A percentile compares a stretch with the other conserved stretches of the same genome.
phyloP scores from a whole-genome alignment of 257 asterid genomes.

The Plantago elongata region DNA sequence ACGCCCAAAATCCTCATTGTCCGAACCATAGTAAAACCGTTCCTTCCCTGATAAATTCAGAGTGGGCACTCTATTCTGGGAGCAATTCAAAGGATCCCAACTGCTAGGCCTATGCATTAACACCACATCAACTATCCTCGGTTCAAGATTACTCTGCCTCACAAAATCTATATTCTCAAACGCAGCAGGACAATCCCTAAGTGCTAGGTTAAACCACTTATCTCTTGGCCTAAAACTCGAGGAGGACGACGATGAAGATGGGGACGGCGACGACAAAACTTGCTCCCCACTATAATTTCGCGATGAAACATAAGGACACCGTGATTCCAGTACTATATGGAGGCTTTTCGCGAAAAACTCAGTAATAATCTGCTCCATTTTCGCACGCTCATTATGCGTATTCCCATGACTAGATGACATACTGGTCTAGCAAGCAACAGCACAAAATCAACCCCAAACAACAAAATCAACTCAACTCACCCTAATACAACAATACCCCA shows the following conservation, averaged over 20 bases:
- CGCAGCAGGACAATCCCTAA: conserved; percentile 83
- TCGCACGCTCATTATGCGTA: conserved; percentile 64
- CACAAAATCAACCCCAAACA: not conserved
- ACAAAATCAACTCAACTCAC: not conserved
- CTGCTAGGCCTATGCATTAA: conserved; percentile 47
- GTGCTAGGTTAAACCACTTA: conserved; percentile 81
- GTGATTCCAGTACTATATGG: conserved; percentile 81
- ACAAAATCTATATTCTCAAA: conserved; percentile 82
- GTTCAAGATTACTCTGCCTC: conserved; percentile 78
- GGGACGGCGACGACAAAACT: conserved; percentile 55
- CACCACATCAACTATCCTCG: conserved; percentile 77
- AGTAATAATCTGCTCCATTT: conserved; percentile 81
- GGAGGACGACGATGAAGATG: conserved; percentile 66
- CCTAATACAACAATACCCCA: not conserved
- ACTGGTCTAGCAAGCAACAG: conserved; percentile 5
- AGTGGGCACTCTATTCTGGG: conserved; percentile 32
- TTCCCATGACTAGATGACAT: conserved; percentile 69
- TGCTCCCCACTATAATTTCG: conserved; percentile 82
- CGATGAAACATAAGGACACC: conserved; percentile 79
- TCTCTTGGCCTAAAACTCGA: conserved; percentile 74
- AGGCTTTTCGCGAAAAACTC: conserved; percentile 86
- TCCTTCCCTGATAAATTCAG: conserved; percentile 41
- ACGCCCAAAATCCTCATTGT: conserved; percentile 46
- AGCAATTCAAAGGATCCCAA: conserved; percentile 54
- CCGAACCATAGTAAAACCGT: conserved; percentile 39